Conservation (phyloP, 139 green algal species). For the Chlorella sp. region DNA sequence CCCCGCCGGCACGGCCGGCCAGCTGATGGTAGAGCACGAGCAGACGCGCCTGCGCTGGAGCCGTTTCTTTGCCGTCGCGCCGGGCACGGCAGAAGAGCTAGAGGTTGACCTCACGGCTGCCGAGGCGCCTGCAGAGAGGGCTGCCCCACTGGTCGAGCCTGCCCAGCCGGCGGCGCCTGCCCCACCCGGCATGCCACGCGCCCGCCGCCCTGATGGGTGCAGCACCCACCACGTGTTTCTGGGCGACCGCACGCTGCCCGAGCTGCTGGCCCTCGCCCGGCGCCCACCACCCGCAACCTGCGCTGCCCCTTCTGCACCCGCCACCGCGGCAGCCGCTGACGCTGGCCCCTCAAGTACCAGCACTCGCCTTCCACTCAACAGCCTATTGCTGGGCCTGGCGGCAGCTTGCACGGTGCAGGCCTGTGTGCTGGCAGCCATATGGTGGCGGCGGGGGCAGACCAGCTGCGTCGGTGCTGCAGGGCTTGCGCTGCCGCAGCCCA, state of each 20-base stretch:
- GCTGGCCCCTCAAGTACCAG: too few species aligned
- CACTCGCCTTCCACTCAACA: background rate
- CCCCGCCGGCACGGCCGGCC: too few species aligned
- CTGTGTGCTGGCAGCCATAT: background rate
- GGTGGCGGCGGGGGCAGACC: background rate
- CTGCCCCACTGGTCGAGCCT: too few species aligned
- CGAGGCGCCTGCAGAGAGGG: too few species aligned
- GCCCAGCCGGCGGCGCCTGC: background rate
- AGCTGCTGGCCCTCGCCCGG: background rate
- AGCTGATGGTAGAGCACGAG: too few species aligned
- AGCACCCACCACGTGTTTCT: background rate
- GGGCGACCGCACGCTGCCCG: background rate
- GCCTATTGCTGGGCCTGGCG: background rate
- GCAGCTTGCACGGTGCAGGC: background rate
- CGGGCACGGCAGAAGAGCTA: too few species aligned
- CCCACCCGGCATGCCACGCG: too few species aligned
- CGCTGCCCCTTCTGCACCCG: background rate
- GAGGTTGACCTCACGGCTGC: too few species aligned
- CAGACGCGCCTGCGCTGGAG: too few species aligned
- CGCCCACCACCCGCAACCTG: conserved; percentile 11
- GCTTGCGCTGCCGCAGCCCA: background rate
- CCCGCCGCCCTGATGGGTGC: too few species aligned
- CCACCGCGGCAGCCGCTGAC: background rate
- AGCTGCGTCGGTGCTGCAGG: background rate
- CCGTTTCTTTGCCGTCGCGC: too few species aligned